Base-by-base conservation (phyloP, 2,329 filamentous ascomycete species). In the Fusarium sp. region DNA sequence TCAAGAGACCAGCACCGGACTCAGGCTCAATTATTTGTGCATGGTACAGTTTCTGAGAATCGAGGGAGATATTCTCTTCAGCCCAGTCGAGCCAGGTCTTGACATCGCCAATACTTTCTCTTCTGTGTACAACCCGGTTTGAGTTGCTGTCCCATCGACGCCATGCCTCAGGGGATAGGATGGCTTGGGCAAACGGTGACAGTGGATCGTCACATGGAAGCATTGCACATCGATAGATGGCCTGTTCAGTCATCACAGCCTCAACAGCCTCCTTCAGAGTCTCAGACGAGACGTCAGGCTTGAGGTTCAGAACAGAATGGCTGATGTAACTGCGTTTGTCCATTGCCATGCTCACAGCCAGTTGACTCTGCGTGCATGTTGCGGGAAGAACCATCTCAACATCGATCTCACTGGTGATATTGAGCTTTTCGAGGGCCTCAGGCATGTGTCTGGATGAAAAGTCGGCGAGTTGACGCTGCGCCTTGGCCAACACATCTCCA, bases 271-370 rank as follows among this genome's bases (percentile, higher is more conserved):
- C 10, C 7, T 25, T 63, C 25, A 73, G 22, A 1, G n/a, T 1
- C 11, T 14, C 2, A 0, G 9, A 0, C 0, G 42, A 63, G 4
- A 59, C 27, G 1, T 40, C 20, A 0, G 70, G 2, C 11, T 22
- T 52, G 10, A 73, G 40, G 4, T 18, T 56, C 1, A 73, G 22
- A 0, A 20, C 58, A 1, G 70, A 63, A 29, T 73, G 70, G 5
- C 65, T 70, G 13, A 73, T 63, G 22, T 73, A 73, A 1, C 70
- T 73, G 0, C 61, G 66, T 13, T 60, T 70, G 8, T 66, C 70
- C 57, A 73, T 73, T 1, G 50, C 60, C 1, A 73, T 70, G 7
- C 70, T 73, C 6, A 73, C 36, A 1, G 70, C 61, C 5, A 73
- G 13, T 3, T 73, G 70, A 1, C 66, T 70, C n/a, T 73, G 70